Base-by-base conservation (phyloP, 768 basidiomycete species). In the Cystofilobasidium ferigula region DNA sequence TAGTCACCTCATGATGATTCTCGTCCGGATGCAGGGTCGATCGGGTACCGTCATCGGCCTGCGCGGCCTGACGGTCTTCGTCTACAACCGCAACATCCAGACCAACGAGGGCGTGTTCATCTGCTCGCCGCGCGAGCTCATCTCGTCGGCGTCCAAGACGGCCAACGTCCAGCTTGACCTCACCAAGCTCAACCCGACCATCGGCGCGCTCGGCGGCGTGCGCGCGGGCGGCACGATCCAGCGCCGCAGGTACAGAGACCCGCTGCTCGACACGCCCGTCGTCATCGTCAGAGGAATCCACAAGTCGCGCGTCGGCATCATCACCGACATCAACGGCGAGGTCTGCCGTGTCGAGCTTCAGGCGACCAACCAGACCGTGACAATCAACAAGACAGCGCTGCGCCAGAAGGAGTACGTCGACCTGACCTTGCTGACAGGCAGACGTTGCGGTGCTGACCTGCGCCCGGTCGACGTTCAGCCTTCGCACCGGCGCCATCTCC, bases 21-120 rank as follows among this genome's bases (percentile, higher is more conserved):
- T 32, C 28, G 9, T 12, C 30, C 24, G 10, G 12, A 22, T 9
- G 4, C 61, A 94, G 86, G 80, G 79, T 40, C 87, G 93, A 7
- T 88, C 86, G 81, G 95, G 95, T 53, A 82, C 84, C 64, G 87
- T 98, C 18, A 79, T 99, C 34, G 93, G 97, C 72, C 89, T 92
- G 48, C 87, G 94, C 75, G 90, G 94, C 0, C 85, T 89, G 76
- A 93, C 85, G 71, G 91, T 89, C 4, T 99, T 97, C 81, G 77
- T 99, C 56, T 87, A 93, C 78, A 94, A 93, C 72, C 86, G 93
- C 18, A 91, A 97, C 61, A 81, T 89, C 61, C 73, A 80, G 26
- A 92, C 97, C 76, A 92, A 98, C 71, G 86, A 89, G n/a, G 95
- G 95, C 66, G 85, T 98, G 34, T 99, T 93, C 73, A 89, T 99